These are phyloP conservation scores for Cladophialophora exuberans DNA, from an alignment of 2,329 filamentous ascomycete species.

Conservation along the genomic window DNA sequence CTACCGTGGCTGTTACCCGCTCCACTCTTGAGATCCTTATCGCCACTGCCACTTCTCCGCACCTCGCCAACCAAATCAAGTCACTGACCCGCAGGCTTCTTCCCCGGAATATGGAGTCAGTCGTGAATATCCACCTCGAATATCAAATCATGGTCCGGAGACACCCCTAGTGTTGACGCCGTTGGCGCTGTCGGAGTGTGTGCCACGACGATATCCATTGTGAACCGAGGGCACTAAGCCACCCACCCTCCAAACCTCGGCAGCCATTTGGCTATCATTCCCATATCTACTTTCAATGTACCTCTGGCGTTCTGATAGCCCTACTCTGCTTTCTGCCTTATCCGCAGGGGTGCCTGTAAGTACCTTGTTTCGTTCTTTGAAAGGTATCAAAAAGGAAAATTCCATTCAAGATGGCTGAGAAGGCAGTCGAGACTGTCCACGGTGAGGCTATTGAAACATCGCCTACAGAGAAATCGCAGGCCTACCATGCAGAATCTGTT, in stretches of 20 bases:
- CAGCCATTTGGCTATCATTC: background rate
- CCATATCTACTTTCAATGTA: constrained; percentile 3
- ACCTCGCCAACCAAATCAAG: background rate
- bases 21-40: too few relatives aligned
- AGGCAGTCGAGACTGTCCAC: background rate
- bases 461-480: constrained; percentile 3
- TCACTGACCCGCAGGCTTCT: background rate
- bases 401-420: constrained; percentile 1
- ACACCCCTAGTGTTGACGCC: background rate
- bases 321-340: background rate
- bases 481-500: constrained; percentile 12
- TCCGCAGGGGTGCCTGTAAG: background rate
- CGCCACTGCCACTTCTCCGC: too few relatives aligned
- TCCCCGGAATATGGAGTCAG: background rate
- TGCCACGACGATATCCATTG: background rate
- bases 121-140: background rate
- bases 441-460: background rate
- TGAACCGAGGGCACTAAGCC: constrained; percentile 2
- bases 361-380: background rate
- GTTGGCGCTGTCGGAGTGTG: too few relatives aligned
- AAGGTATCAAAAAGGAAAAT: background rate
- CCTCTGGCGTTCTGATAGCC: background rate
- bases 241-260: background rate
- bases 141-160: background rate
- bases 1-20: too few relatives aligned